Evolutionary conservation across 768 basidiomycete species (phyloP).

Genomic region (Kwoniella bestiolae): DNA sequence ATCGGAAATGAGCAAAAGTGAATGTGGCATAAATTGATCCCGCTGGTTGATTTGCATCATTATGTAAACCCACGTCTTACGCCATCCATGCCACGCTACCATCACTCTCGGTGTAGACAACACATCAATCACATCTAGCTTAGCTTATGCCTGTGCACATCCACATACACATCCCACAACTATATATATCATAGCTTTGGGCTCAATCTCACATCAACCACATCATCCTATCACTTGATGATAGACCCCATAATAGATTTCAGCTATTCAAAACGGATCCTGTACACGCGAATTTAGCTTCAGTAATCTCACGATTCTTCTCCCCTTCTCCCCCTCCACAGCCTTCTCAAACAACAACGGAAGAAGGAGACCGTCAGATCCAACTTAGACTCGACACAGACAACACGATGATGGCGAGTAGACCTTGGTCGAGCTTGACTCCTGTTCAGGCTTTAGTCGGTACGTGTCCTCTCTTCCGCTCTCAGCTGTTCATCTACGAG

Average conservation of each 20-base stretch:
- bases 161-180: background rate
- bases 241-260: background rate
- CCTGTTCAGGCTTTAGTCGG: constrained; percentile 56
- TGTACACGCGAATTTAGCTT: constrained; percentile 10
- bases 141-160: no score
- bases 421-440: constrained; percentile 53
- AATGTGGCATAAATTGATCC: constrained; percentile 41
- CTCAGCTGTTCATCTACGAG: constrained; percentile 10
- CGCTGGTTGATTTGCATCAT: constrained; percentile 12
- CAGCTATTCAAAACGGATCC: constrained; percentile 9
- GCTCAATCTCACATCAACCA: background rate
- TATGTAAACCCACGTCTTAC: no score
- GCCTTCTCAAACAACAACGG: background rate
- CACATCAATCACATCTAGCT: no score
- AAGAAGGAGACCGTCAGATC: background rate
- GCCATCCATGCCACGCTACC: constrained; percentile 7
- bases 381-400: background rate
- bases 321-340: background rate
- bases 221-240: background rate
- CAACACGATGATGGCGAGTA: constrained; percentile 18
- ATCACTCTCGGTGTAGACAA: background rate
- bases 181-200: background rate
- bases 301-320: constrained; percentile 1
- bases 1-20: constrained; percentile 6
- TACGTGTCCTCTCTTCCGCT: constrained; percentile 29